These are phyloP conservation scores for Auriscalpium orientale DNA, from an alignment of 768 basidiomycete genomes.

Conservation along the genomic window DNA sequence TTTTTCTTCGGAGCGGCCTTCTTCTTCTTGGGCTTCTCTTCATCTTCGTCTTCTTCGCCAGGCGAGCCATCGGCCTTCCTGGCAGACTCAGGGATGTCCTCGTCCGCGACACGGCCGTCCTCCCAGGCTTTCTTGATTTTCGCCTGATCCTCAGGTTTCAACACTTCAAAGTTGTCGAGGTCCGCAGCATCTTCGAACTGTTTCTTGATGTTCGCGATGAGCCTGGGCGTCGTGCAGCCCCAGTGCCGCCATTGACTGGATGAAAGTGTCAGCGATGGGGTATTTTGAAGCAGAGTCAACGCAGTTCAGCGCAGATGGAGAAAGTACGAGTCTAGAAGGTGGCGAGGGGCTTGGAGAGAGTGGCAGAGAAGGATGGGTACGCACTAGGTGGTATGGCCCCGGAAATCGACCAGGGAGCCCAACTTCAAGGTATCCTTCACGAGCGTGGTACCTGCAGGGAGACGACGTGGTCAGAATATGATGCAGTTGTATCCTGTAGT, in stretches of 20 bases:
- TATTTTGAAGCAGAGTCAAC: too few species aligned
- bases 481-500: too few species aligned
- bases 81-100: constrained; percentile 74
- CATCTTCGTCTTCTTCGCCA: constrained; percentile 33
- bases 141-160: constrained; percentile 60
- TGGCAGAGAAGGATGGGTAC: constrained; percentile 10
- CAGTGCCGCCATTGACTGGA: constrained; percentile 80
- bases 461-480: neutral
- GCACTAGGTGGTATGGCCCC: constrained; percentile 63
- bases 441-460: constrained; percentile 54
- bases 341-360: too few species aligned
- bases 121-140: constrained; percentile 69
- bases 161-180: constrained; percentile 79
- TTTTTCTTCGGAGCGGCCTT: constrained; percentile 19
- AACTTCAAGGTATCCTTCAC: constrained; percentile 66
- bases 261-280: neutral
- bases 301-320: neutral
- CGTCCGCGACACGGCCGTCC: constrained; percentile 70
- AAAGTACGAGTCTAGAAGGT: too few species aligned
- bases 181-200: constrained; percentile 52
- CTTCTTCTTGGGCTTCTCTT: constrained; percentile 26
- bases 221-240: constrained; percentile 72
- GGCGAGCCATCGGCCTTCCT: constrained; percentile 43
- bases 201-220: constrained; percentile 66
- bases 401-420: constrained; percentile 68